Conservation (phyloP, 768 basidiomycete species). For the Russula vinacea region DNA sequence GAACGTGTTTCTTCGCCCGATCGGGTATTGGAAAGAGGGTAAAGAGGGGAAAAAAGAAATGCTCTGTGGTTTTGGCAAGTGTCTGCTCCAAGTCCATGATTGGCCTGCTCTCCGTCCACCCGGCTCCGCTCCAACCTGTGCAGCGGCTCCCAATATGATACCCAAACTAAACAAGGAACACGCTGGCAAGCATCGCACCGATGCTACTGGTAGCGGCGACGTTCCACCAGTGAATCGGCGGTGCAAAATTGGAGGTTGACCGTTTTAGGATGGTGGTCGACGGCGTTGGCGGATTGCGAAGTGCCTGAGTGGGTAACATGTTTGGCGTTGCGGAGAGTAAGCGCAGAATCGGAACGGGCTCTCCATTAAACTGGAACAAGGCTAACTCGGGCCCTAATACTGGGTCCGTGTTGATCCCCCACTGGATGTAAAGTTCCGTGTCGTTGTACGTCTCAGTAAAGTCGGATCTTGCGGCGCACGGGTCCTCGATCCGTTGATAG, state of each 20-base stretch:
- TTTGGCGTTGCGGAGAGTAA: conserved; percentile 66
- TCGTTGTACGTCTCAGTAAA: conserved; percentile 82
- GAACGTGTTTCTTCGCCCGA: conserved; percentile 23
- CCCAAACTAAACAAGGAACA: conserved; percentile 2
- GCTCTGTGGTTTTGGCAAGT: conserved; percentile 18
- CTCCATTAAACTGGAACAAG: conserved; percentile 74
- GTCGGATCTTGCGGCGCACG: conserved; percentile 85
- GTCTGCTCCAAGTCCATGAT: conserved; percentile 24
- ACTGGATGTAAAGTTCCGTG: conserved; percentile 54
- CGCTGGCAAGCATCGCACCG: conserved; percentile 15
- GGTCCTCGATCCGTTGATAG: conserved; percentile 91
- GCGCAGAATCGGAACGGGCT: conserved; percentile 69
- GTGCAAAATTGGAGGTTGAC: background rate
- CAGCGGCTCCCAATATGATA: background rate
- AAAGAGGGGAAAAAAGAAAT: conserved; percentile 10
- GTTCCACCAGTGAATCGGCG: conserved; percentile 6
- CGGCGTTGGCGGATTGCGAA: conserved; percentile 48
- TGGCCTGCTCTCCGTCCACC: conserved; percentile 16
- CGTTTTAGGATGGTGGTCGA: background rate
- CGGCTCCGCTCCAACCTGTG: conserved; percentile 8
- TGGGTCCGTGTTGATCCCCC: conserved; percentile 71
- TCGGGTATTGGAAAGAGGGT: conserved; percentile 22
- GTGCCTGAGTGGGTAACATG: conserved; percentile 74
- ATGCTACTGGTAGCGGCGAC: background rate
- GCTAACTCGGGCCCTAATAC: conserved; percentile 64